Base-by-base conservation (phyloP, 2,329 filamentous ascomycete species). In the Pyricularia pennisetigena region DNA sequence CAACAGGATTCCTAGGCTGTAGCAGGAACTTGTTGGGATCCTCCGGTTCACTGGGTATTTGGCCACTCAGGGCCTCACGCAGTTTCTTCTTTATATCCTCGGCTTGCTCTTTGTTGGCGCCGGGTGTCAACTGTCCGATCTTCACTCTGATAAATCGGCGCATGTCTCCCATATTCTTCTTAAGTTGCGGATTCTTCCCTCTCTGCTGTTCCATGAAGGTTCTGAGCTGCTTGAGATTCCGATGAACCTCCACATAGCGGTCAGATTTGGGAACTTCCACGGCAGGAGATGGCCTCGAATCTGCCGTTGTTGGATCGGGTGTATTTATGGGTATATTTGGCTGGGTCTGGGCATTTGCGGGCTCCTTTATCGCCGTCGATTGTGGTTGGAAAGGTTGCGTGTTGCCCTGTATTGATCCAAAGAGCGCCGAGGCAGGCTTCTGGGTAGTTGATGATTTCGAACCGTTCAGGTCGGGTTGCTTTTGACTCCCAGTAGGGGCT, bases 131-230 rank as follows among this genome's bases (percentile, higher is more conserved):
- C 75, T 95, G 91, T 7, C 92, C 92, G 68, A 94, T 84, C 23
- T 85, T 88, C 73, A 89, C 90, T 57, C 86, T 85, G 67, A 95
- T 88, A 61, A 88, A 85, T 69, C 92, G 83, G 59, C 92, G 85
- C 82, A 91, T 87, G 68, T 92, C 86, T 41, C 91, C 90, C 74
- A 92, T 84, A 49, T 86, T 83, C 67, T 83, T 82, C 76, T 92
- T 92, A 30, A 93, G 78, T 74, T 77, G 71, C 76, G 73, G 76
- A 71, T 89, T 86, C 26, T 81, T 79, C 72, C 87, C 86, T 4
- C 82, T 82, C 72, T 88, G 82, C 4, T 83, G 78, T 2, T 75
- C 74, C 67, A 91, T 72, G n/a, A 72, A 78, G 4, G 73, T 74
- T 24, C 81, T 78, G 9, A 88, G 78, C 49, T 84, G 82, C 69